A percentile compares a stretch with the other conserved stretches of the same genome.
Conservation (phyloP, 306 rosid genomes). For the Vigna mungo region DNA sequence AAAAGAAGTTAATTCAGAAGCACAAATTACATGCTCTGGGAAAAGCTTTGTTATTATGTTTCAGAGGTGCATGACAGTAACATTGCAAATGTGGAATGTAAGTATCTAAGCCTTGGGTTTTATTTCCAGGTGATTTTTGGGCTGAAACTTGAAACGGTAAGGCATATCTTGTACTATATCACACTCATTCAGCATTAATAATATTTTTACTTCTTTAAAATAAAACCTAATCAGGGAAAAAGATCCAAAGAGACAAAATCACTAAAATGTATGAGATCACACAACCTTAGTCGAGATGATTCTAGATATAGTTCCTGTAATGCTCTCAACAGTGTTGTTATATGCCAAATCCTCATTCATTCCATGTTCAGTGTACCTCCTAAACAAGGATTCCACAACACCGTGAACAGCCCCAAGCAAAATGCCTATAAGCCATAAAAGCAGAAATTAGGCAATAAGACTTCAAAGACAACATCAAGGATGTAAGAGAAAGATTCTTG, state of each 20-base stretch:
- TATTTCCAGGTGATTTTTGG: too few relatives aligned
- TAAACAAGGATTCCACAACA: slow-evolving; percentile 88
- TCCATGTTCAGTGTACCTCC: slow-evolving; percentile 91
- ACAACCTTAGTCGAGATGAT: slow-evolving; percentile 87
- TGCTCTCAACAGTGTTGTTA: slow-evolving; percentile 90
- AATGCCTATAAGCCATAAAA: slow-evolving; percentile 67
- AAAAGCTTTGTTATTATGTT: neutral
- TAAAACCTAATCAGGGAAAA: neutral
- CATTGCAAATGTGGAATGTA: too few relatives aligned
- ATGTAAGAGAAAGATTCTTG: slow-evolving; percentile 29
- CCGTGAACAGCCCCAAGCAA: slow-evolving; percentile 99
- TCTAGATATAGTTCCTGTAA: slow-evolving; percentile 85
- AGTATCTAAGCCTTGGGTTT: too few relatives aligned
- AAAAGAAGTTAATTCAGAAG: slow-evolving; percentile 16
- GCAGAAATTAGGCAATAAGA: slow-evolving; percentile 37
- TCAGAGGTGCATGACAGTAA: too few relatives aligned
- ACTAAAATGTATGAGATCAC: slow-evolving; percentile 21
- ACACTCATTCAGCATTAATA: too few relatives aligned
- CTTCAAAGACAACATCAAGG: neutral
- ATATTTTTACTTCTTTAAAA: too few relatives aligned
- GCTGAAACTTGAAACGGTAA: too few relatives aligned
- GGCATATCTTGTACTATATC: too few relatives aligned
- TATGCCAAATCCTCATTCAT: slow-evolving; percentile 91
- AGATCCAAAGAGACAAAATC: neutral
- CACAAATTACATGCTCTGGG: neutral